Base-by-base conservation (phyloP, 2,329 filamentous ascomycete genomes). In the Scytalidium lignicola region DNA sequence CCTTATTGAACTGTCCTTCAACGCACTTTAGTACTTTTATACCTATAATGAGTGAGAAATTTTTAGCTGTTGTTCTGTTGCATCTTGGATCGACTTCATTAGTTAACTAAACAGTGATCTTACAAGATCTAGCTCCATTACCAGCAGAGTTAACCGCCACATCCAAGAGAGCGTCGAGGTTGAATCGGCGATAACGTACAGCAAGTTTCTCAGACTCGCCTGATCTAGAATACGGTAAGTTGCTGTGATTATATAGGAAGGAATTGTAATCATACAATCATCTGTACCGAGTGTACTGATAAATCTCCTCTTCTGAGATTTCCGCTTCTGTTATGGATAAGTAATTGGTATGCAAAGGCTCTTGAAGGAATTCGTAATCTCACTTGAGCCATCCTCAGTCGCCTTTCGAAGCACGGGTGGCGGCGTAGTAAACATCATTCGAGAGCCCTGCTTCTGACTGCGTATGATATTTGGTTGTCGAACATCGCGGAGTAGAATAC, bases 111-210 rank as follows among this genome's bases (percentile, higher is more conserved):
- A 29, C 40, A 17, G 43, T 20, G 32, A 44, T 47, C 55, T 50
- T 47, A 57, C 52, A 57, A 45, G 48, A 55, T 41, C 43, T 50
- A 46, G 55, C 52, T 46, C 44, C 29, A 21, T 46, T 19, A 17
- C 42, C 48, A 49, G 45, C 28, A 46, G 49, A 49, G 2, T 51
- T 47, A 28, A 56, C 21, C 7, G 52, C 55, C 21, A 46, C 52
- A 49, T 57, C 49, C 42, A 64, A 21, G 32, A 65, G 58, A 9
- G 56, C 52, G 7, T 44, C 23, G 18, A 64, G 15, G 29, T 61
- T 54, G 46, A 64, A 65, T 52, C 57, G 56, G 42, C 57, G 56
- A 55, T 62, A 62, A 19, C 62, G 58, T 43, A 52, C 47, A 12
- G 57, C 55, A 23, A 60, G 58, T 26, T 64, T 55, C 44, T 58